Conservation (phyloP, 768 basidiomycete species). For the Boletus reticulatus region DNA sequence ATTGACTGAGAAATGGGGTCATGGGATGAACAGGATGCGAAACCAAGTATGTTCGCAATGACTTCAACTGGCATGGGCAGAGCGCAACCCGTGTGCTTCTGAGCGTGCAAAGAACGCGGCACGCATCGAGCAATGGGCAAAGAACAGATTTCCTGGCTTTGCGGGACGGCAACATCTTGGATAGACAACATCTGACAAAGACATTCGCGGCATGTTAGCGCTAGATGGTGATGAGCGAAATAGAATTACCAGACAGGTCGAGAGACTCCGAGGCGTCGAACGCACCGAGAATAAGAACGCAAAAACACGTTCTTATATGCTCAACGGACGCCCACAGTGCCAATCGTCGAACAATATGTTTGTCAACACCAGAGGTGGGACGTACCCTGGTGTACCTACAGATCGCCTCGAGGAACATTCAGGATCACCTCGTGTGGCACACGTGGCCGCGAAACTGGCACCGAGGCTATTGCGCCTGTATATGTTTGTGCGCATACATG, state of each 20-base stretch:
- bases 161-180: background rate
- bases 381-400: slow-evolving; percentile 3
- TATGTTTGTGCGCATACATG: background rate
- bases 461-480: background rate
- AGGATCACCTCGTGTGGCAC: slow-evolving; percentile 20
- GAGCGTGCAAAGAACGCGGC: background rate
- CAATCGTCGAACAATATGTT: background rate
- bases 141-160: background rate
- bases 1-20: slow-evolving; percentile 30
- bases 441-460: slow-evolving; percentile 6
- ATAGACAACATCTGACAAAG: slow-evolving; percentile 13
- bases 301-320: slow-evolving; percentile 1
- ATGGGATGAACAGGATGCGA: slow-evolving; percentile 27
- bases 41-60: slow-evolving; percentile 34
- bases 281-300: background rate
- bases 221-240: background rate
- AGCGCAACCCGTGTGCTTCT: background rate
- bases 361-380: background rate
- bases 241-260: background rate
- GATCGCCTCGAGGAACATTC: slow-evolving; percentile 11
- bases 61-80: slow-evolving; percentile 35
- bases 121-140: background rate
- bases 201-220: background rate
- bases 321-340: slow-evolving; percentile 5
- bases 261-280: background rate